Percentiles rank a stretch among this genome's conserved stretches.
phyloP scores from a whole-genome alignment of 129 eudicot species.

The Tagetes erecta region DNA sequence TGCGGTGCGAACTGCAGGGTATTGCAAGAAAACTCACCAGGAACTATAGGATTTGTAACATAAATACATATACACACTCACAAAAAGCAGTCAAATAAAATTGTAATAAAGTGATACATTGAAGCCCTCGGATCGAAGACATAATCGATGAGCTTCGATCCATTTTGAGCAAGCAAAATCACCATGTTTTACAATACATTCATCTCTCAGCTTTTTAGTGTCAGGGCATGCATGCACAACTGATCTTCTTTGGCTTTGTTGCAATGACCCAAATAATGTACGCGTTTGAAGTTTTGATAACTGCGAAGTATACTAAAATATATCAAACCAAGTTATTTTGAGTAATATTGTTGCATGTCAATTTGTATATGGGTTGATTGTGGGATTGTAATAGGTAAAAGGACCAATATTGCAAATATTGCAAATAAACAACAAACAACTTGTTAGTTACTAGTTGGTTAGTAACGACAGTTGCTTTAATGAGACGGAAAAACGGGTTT shows the following conservation, averaged over 20 bases:
- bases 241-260: constrained; percentile 82
- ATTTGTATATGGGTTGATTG: too few species aligned
- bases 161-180: constrained; percentile 80
- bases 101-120: constrained; percentile 18
- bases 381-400: too few species aligned
- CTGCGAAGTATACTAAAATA: too few species aligned
- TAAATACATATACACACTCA: background rate
- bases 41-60: background rate
- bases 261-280: background rate
- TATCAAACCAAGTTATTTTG: too few species aligned
- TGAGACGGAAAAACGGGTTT: too few species aligned
- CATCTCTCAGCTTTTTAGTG: constrained; percentile 87
- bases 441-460: too few species aligned
- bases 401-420: too few species aligned
- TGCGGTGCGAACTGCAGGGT: constrained; percentile 55
- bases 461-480: too few species aligned
- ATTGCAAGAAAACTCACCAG: background rate
- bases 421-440: too few species aligned
- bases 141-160: constrained; percentile 81
- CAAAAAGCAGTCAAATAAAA: background rate
- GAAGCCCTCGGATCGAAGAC: constrained; percentile 88
- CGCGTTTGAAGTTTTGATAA: too few species aligned
- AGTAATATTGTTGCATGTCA: too few species aligned
- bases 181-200: constrained; percentile 86
- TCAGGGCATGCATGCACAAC: constrained; percentile 85